Conservation (phyloP, 1,284 basidiomycete species). For the Trametes versicolor region DNA sequence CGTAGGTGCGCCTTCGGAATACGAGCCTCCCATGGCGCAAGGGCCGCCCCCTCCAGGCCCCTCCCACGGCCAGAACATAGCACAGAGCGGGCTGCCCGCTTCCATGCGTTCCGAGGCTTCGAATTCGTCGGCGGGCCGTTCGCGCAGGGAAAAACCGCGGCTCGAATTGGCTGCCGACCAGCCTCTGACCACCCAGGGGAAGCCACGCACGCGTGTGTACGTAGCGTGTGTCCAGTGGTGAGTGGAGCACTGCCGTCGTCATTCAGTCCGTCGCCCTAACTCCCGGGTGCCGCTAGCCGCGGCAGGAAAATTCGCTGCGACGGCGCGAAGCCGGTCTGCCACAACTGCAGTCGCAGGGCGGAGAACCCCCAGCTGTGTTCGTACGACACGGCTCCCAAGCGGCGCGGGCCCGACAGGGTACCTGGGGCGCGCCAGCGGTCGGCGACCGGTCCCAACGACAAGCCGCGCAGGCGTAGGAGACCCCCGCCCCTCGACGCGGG, state of each 20-base stretch:
- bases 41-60: conserved; percentile 11
- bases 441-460: conserved; percentile 32
- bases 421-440: conserved; percentile 76
- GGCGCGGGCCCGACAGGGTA: conserved; percentile 78
- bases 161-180: conserved; percentile 76
- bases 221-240: conserved; percentile 82
- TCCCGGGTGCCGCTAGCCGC: conserved; percentile 56
- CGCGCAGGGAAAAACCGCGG: conserved; percentile 65
- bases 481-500: conserved; percentile 28
- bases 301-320: conserved; percentile 83
- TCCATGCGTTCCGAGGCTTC: conserved; percentile 24
- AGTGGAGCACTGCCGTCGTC: conserved; percentile 35
- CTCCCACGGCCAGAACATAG: conserved; percentile 28
- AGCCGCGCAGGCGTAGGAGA: conserved; percentile 39
- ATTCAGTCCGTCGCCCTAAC: conserved; percentile 17
- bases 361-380: conserved; percentile 41
- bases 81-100: conserved; percentile 12
- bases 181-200: conserved; percentile 80
- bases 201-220: conserved; percentile 75
- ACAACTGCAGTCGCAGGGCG: conserved; percentile 68
- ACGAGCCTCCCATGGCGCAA: conserved; percentile 24
- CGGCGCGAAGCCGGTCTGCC: conserved; percentile 77
- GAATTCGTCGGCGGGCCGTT: conserved; percentile 27
- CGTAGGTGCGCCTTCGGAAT: conserved; percentile 20
- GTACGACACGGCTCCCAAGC: conserved; percentile 76